Evolutionary conservation across 345 rosid species (phyloP).

Genomic region (Heritiera fomes): DNA sequence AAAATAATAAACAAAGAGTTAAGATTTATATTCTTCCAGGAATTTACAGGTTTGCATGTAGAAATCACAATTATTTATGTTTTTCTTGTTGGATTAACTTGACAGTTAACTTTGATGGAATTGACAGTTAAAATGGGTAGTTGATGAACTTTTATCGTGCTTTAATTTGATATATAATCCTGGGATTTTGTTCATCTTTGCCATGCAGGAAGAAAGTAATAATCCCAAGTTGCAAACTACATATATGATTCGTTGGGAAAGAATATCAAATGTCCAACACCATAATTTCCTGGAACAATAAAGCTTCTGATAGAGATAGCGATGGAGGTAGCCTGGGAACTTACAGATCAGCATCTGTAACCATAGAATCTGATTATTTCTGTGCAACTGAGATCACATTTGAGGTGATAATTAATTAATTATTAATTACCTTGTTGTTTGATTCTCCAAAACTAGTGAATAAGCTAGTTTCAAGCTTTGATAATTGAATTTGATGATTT

Average conservation of each 20-base stretch:
- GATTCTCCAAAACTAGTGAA: not conserved
- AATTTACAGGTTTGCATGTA: constrained; percentile 64
- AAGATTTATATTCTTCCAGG: constrained; percentile 83
- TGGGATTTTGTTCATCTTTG: not conserved
- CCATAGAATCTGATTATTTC: constrained; percentile 70
- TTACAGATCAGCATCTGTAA: constrained; percentile 68
- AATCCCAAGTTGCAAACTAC: constrained; percentile 67
- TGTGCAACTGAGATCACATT: constrained; percentile 82
- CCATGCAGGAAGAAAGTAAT: constrained; percentile 72
- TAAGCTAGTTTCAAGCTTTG: not conserved
- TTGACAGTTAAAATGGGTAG: too few relatives aligned
- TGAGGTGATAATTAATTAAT: constrained; percentile 43
- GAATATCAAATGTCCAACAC: constrained; percentile 44
- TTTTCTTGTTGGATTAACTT: not conserved
- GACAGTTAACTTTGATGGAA: not conserved
- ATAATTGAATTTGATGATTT: constrained; percentile 8
- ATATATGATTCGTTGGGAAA: constrained; percentile 72
- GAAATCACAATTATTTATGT: too few relatives aligned
- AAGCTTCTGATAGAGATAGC: constrained; percentile 64
- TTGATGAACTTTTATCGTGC: not conserved
- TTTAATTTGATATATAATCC: not conserved
- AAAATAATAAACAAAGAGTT: constrained; percentile 59
- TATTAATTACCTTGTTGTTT: not conserved
- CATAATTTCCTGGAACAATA: constrained; percentile 64
- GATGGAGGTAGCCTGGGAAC: constrained; percentile 65